A percentile compares a stretch with the other conserved stretches of the same genome.
These are phyloP conservation scores for Cicer pinnatifidum DNA, from an alignment of 306 rosid genomes.

Conservation along the genomic window DNA sequence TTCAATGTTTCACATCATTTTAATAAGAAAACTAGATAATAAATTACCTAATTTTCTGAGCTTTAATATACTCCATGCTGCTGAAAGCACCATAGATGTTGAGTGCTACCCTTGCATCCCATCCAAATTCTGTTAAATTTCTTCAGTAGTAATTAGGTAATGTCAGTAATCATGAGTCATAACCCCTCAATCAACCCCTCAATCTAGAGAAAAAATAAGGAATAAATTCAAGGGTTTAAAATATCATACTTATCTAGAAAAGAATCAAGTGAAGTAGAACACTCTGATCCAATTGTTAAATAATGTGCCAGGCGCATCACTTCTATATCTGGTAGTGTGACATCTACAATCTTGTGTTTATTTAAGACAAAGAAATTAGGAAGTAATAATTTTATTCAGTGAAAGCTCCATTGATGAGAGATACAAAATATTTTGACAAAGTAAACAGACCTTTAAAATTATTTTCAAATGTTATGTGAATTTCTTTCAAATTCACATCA, in stretches of 20 bases:
- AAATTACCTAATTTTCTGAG: conserved; percentile 76
- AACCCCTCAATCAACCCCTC: neutral
- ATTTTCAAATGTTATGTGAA: too few relatives aligned
- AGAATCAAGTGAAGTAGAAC: conserved; percentile 64
- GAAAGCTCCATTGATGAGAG: neutral
- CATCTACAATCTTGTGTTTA: conserved; percentile 64
- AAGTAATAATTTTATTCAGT: conserved; percentile 10
- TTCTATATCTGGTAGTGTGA: conserved; percentile 92
- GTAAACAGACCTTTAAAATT: too few relatives aligned
- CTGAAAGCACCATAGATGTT: conserved; percentile 73
- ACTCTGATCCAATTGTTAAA: conserved; percentile 78
- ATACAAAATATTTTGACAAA: too few relatives aligned
- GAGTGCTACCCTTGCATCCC: conserved; percentile 88
- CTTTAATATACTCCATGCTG: conserved; percentile 82
- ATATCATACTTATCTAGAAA: conserved; percentile 58
- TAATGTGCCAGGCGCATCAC: conserved; percentile 90
- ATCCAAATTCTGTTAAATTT: conserved; percentile 67
- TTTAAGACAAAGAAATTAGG: conserved; percentile 42
- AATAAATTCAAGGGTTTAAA: conserved; percentile 28
- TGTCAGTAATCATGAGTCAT: conserved; percentile 44
- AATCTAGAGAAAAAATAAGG: neutral
- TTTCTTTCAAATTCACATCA: too few relatives aligned
- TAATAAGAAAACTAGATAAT: conserved; percentile 15
- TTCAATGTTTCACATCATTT: neutral
- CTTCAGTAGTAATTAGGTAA: conserved; percentile 47